Evolutionary conservation across 164 flowering plant genomes (phyloP), one percentile per base, ranked within the genome.

Genomic region (Piper betle): DNA sequence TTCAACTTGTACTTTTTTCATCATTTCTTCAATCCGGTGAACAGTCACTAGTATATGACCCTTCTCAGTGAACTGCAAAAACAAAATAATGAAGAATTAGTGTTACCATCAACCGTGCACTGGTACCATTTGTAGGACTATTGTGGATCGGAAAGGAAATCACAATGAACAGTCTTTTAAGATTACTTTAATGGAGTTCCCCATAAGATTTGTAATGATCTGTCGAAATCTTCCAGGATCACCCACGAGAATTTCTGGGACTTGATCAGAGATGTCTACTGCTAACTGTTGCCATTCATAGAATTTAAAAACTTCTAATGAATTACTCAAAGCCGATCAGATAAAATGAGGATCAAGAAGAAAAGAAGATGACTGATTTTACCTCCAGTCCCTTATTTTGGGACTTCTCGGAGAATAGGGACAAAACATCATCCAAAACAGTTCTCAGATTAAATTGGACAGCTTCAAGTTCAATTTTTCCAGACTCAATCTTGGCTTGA

Each of bases 141-240:
- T 16, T 6, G 57, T 6, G 37, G 6, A 18, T 8, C 2, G 11
- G 20, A 25, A 18, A 54, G 17, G 3, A 18, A 3, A 20, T 3
- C 6, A 8, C 7, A n/a, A 54, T 54, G 15, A 19, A 55, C 11
- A 42, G 19, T 1, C 10, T 46, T 46, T 15, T 46, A 25, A 40
- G 75, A 88, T 75, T 76, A 87, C 99, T 73, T 91, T 93, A 64
- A 93, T 86, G 6, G 99, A 93, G 69, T 93, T 93, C 4, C 97
- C 99, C 83, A 93, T 78, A 55, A 93, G 93, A 74, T 93, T 93
- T 41, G 91, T 93, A 58, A 93, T 80, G 62, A 93, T 88, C 64
- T 90, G 99, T 39, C 91, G 80, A 75, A 93, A 93, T 65, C 97
- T 81, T 62, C 97, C 96, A 0, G 97, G 96, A 77, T 93, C 97